Evolutionary conservation across 345 rosid species (phyloP).

Genomic region (Rhodomyrtus tomentosa): DNA sequence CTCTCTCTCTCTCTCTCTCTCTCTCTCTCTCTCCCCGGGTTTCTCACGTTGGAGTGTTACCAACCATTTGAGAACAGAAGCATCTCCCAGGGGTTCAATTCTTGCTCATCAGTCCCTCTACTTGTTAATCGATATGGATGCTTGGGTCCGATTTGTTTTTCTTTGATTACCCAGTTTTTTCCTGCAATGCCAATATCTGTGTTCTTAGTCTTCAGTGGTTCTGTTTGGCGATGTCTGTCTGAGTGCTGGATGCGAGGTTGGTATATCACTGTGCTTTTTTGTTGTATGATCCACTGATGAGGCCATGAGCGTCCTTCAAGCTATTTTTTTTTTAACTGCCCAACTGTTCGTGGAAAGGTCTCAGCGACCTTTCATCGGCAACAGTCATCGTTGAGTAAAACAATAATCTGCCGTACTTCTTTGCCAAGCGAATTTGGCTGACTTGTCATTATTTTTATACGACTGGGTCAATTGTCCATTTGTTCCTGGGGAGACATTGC

Average conservation of each 20-base stretch:
- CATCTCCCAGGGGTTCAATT: background rate
- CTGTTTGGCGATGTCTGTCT: background rate
- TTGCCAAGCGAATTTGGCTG: background rate
- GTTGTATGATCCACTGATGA: background rate
- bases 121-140: background rate
- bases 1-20: no score
- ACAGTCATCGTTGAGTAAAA: background rate
- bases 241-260: background rate
- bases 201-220: background rate
- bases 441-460: background rate
- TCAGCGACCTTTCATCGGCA: background rate
- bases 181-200: background rate
- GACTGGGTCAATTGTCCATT: background rate
- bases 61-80: background rate
- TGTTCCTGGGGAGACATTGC: background rate
- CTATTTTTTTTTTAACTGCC: background rate
- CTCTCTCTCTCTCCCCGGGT: background rate
- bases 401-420: background rate
- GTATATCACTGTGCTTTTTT: background rate
- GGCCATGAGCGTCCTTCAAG: no score
- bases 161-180: background rate
- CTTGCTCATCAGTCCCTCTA: background rate
- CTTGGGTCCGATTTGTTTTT: background rate
- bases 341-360: background rate
- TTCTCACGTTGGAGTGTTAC: background rate